These are phyloP conservation scores for Backusella mclennaniae DNA, from an alignment of 192 early-diverging fungal genomes.

Conservation along the genomic window DNA sequence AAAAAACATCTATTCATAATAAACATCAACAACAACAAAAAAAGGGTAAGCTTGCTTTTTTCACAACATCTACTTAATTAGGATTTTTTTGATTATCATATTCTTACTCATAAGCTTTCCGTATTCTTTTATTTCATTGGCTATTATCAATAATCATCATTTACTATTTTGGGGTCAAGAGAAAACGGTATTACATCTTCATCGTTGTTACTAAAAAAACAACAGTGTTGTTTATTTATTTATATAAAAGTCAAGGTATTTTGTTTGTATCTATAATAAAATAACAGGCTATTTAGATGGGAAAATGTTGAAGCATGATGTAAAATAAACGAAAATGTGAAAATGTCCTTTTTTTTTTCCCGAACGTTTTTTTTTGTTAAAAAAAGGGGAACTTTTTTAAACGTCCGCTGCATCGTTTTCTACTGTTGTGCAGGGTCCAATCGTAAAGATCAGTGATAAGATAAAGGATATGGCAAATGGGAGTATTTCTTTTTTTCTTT, in stretches of 20 bases:
- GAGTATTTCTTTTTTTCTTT: neutral
- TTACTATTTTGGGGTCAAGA: neutral
- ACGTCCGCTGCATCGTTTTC: neutral
- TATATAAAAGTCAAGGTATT: neutral
- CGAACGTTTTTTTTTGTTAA: neutral
- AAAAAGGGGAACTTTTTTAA: neutral
- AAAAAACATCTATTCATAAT: neutral
- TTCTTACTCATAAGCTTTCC: neutral
- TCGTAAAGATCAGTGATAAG: neutral
- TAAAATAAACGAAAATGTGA: neutral
- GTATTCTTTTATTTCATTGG: neutral
- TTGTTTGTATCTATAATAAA: no score
- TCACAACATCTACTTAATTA: neutral
- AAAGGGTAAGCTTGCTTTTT: neutral
- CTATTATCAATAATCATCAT: slow-evolving; percentile 2
- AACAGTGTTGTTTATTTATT: no score
- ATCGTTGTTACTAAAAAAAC: neutral
- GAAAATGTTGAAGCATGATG: neutral
- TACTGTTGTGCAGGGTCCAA: neutral
- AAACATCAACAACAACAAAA: neutral
- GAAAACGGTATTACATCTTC: neutral
- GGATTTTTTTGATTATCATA: slow-evolving; percentile 1
- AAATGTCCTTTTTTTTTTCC: neutral
- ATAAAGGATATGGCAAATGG: neutral
- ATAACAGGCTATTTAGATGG: neutral